A percentile compares a stretch with the other conserved stretches of the same genome.
These are phyloP conservation scores for Pseudodiploospora longispora DNA, from an alignment of 2,329 filamentous ascomycete genomes.

Conservation along the genomic window DNA sequence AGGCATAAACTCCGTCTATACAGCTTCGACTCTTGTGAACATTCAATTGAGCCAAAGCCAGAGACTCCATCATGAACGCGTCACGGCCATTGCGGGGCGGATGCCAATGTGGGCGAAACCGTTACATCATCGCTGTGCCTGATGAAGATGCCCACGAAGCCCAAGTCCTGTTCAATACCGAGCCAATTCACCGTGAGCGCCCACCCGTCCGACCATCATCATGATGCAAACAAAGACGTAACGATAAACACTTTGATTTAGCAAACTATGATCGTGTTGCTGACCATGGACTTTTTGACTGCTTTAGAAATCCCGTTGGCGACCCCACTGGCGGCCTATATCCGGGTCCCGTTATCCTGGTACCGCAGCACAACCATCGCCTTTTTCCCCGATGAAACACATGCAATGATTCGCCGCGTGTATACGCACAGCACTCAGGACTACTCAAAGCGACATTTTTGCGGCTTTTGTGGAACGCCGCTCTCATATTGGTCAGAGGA, in stretches of 20 bases:
- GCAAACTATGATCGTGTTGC: too few species aligned
- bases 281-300: too few species aligned
- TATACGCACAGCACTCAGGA: constrained; percentile 54
- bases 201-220: too few species aligned
- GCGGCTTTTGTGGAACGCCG: constrained; percentile 84
- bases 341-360: constrained; percentile 74
- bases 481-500: constrained; percentile 77
- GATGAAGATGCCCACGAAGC: constrained; percentile 45
- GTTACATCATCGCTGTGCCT: constrained; percentile 69
- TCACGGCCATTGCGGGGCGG: constrained; percentile 58
- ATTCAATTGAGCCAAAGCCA: too few species aligned
- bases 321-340: constrained; percentile 68
- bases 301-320: constrained; percentile 55
- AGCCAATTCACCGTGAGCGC: constrained; percentile 61
- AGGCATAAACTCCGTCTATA: too few species aligned
- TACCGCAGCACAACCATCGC: constrained; percentile 69
- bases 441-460: constrained; percentile 68
- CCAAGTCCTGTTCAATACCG: constrained; percentile 68
- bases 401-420: constrained; percentile 54
- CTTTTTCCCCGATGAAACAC: constrained; percentile 71
- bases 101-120: constrained; percentile 80
- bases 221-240: too few species aligned
- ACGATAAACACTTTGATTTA: too few species aligned
- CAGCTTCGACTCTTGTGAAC: too few species aligned
- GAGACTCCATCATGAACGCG: constrained; percentile 32